Conservation (phyloP, 2,329 filamentous ascomycete genomes). For the Tympanopsis confertula region DNA sequence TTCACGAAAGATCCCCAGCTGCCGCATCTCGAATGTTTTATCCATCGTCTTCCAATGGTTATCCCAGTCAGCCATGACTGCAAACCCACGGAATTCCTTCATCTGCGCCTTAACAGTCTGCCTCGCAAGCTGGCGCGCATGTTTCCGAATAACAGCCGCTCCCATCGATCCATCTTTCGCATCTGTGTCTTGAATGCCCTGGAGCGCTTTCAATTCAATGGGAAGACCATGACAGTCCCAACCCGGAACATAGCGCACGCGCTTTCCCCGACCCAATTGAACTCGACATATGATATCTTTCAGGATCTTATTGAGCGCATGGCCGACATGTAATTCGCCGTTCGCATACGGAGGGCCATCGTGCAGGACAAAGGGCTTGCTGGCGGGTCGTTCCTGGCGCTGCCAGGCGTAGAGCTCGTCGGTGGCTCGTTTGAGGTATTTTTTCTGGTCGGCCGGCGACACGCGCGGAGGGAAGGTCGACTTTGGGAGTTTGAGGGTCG, state of each 20-base stretch:
- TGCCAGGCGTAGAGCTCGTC: constrained; percentile 91
- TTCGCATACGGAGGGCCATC: constrained; percentile 98
- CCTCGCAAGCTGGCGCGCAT: constrained; percentile 53
- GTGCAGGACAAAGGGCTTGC: constrained; percentile 67
- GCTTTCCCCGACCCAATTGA: constrained; percentile 58
- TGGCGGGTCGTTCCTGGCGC: constrained; percentile 35
- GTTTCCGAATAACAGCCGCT: constrained; percentile 40
- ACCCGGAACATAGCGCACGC: constrained; percentile 74
- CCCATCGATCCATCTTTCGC: constrained; percentile 13
- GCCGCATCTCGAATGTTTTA: constrained; percentile 58
- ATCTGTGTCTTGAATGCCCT: no score
- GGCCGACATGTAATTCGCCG: constrained; percentile 78
- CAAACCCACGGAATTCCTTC: constrained; percentile 61
- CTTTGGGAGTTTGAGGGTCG: constrained; percentile 1
- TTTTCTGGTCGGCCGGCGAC: constrained; percentile 18
- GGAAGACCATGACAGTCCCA: constrained; percentile 98
- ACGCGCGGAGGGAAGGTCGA: constrained; percentile 1
- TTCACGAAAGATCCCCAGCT: constrained; percentile 63
- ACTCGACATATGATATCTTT: constrained; percentile 86
- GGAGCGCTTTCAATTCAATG: constrained; percentile 87
- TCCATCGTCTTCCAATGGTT: constrained; percentile 72
- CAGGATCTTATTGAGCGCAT: constrained; percentile 91
- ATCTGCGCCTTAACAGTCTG: constrained; percentile 64
- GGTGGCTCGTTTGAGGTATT: constrained; percentile 65
- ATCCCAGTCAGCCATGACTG: constrained; percentile 73